Conservation (phyloP, 805 yeast species). For the Dipodascus albidus region DNA sequence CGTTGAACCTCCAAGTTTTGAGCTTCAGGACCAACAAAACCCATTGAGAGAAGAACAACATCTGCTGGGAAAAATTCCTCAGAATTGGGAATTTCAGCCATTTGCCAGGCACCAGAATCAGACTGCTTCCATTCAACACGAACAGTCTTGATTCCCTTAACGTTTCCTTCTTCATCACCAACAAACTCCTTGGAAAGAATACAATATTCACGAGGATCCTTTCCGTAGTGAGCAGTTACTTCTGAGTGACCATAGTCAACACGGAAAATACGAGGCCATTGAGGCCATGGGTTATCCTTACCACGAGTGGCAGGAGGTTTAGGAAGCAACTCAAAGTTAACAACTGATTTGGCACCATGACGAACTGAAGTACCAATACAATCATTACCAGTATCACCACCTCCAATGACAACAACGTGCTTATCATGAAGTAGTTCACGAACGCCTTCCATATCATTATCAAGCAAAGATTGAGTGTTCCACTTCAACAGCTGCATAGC, state of each 20-base stretch:
- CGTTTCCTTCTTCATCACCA: conserved; percentile 91
- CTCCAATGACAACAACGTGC: conserved; percentile 93
- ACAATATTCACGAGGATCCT: conserved; percentile 95
- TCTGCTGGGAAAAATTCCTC: conserved; percentile 95
- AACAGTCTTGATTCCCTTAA: conserved; percentile 88
- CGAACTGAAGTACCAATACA: conserved; percentile 95
- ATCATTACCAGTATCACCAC: conserved; percentile 99
- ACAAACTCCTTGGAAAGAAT: conserved; percentile 91
- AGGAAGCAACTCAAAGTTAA: conserved; percentile 89
- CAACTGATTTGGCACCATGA: conserved; percentile 91
- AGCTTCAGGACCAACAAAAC: conserved; percentile 93
- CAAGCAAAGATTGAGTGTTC: conserved; percentile 84
- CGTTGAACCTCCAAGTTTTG: conserved; percentile 54
- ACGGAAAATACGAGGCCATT: conserved; percentile 97
- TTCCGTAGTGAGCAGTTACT: conserved; percentile 88
- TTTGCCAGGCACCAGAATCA: conserved; percentile 95
- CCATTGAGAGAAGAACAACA: conserved; percentile 89
- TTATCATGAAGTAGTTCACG: conserved; percentile 66
- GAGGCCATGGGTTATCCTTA: conserved; percentile 99
- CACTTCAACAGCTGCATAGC: conserved; percentile 87
- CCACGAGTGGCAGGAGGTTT: conserved; percentile 79
- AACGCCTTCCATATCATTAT: conserved; percentile 60
- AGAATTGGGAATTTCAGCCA: conserved; percentile 93
- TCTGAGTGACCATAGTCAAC: conserved; percentile 97
- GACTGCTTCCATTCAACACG: conserved; percentile 97